Conservation (phyloP, 768 basidiomycete genomes). For the Rhodocollybia butyracea region DNA sequence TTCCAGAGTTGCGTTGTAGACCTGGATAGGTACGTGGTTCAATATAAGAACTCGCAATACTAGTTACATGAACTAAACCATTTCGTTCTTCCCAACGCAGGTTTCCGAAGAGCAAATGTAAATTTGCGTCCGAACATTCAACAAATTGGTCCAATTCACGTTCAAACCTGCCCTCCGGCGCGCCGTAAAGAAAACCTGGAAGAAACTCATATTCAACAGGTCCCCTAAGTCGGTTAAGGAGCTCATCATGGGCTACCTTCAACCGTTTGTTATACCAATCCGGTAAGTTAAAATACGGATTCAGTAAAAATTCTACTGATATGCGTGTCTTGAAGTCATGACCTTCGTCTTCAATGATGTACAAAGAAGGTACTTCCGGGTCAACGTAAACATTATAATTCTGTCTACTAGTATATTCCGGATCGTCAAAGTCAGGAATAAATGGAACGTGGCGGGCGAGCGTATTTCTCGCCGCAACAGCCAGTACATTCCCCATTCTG, state of each 20-base stretch:
- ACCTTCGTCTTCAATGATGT: neutral
- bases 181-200: neutral
- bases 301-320: neutral
- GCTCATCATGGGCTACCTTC: neutral
- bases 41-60: neutral
- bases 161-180: neutral
- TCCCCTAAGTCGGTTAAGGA: neutral
- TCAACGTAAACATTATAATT: neutral
- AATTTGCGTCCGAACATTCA: neutral
- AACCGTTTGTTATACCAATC: neutral
- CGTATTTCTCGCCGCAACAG: neutral
- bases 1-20: constrained; percentile 10
- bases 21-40: neutral
- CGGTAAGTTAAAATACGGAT: neutral
- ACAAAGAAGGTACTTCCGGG: neutral
- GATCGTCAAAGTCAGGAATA: neutral
- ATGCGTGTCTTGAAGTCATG: neutral
- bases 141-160: neutral
- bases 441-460: neutral
- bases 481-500: neutral
- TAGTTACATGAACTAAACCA: neutral
- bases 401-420: neutral
- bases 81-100: neutral
- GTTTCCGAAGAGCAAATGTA: neutral
- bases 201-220: neutral